These are phyloP conservation scores for Pelargonium myrrhifolium DNA, from an alignment of 441 rosid species.

Conservation along the genomic window DNA sequence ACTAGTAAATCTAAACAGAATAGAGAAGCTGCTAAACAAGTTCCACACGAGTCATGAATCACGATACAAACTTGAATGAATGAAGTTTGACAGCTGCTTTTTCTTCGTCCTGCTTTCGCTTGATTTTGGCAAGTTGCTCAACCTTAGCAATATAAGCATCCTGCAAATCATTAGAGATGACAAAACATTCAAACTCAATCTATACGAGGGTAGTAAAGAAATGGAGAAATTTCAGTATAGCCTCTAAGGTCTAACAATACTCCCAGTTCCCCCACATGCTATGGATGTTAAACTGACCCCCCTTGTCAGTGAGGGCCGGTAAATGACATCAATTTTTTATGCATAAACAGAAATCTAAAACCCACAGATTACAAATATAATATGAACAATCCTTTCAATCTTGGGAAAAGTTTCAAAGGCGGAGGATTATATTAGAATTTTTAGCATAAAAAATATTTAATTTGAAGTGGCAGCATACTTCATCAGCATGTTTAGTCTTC, in stretches of 20 bases:
- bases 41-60: slow-evolving; percentile 7
- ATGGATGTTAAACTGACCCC: not conserved
- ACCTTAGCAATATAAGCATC: slow-evolving; percentile 43
- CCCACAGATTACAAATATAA: not conserved
- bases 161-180: slow-evolving; percentile 27
- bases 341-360: not conserved
- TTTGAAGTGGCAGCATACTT: slow-evolving; percentile 23
- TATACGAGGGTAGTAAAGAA: not conserved
- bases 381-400: not conserved
- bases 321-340: not conserved
- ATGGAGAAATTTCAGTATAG: not conserved
- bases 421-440: not conserved
- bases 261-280: not conserved
- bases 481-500: slow-evolving; percentile 18
- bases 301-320: not conserved
- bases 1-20: slow-evolving; percentile 20
- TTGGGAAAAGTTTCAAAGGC: too few species aligned
- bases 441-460: not conserved
- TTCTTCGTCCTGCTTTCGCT: slow-evolving; percentile 75
- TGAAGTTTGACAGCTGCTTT: slow-evolving; percentile 53
- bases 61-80: slow-evolving; percentile 46
- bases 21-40: slow-evolving; percentile 14
- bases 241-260: not conserved
- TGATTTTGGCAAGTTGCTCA: slow-evolving; percentile 53
- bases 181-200: not conserved